Conservation (phyloP, 108 stramenopile species). For the Nitzschia sp. region DNA sequence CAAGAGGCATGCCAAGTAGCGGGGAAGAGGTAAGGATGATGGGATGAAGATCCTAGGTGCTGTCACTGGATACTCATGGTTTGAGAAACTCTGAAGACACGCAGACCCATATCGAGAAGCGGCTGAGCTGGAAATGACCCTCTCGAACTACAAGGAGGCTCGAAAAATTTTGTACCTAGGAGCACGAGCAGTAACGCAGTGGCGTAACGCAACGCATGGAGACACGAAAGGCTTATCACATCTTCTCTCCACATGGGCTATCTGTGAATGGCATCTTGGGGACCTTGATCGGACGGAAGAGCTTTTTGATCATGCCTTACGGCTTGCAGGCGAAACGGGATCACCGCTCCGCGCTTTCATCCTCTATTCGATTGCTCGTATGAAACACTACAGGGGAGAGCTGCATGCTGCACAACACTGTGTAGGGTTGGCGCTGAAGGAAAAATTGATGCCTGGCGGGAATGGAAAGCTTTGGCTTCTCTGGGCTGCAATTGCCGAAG, state of each 20-base stretch:
- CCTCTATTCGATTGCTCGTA: conserved; percentile 64
- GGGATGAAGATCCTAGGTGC: not conserved
- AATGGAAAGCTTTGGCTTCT: conserved; percentile 63
- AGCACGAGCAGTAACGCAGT: conserved; percentile 38
- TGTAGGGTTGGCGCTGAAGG: conserved; percentile 68
- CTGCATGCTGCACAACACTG: conserved; percentile 74
- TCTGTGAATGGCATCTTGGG: conserved; percentile 74
- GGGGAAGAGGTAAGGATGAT: conserved; percentile 18
- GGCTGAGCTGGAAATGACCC: conserved; percentile 73
- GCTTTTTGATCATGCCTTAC: conserved; percentile 75
- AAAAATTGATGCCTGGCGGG: conserved; percentile 58
- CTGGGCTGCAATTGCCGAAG: conserved; percentile 67
- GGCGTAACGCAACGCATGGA: conserved; percentile 4
- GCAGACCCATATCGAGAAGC: conserved; percentile 60
- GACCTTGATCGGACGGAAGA: conserved; percentile 51
- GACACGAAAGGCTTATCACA: conserved; percentile 45
- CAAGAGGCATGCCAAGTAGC: conserved; percentile 54
- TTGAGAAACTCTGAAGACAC: conserved; percentile 14
- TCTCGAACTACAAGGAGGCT: conserved; percentile 51
- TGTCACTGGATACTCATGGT: not conserved
- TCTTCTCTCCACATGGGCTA: conserved; percentile 69
- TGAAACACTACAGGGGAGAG: conserved; percentile 58
- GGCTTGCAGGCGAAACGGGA: conserved; percentile 46
- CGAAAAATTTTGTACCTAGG: conserved; percentile 58
- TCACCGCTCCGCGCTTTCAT: conserved; percentile 55